Conservation (phyloP, 768 basidiomycete genomes). For the Trametes maxima region DNA sequence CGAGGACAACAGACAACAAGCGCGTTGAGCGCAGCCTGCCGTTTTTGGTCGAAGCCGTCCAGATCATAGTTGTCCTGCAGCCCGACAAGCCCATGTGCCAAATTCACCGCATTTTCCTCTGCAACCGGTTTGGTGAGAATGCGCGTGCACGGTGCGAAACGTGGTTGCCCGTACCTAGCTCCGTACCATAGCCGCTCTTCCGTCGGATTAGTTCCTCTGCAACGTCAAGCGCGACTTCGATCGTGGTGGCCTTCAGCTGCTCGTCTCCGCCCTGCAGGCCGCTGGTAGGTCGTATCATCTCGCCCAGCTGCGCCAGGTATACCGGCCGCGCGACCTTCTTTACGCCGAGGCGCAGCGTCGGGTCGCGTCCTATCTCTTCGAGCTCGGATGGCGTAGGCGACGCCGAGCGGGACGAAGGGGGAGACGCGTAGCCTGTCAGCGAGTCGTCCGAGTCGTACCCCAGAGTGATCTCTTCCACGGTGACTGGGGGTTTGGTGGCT, state of each 20-base stretch:
- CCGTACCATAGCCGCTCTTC: constrained; percentile 84
- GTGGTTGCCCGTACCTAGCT: constrained; percentile 66
- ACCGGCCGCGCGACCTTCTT: constrained; percentile 83
- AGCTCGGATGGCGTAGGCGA: constrained; percentile 85
- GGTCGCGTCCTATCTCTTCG: constrained; percentile 83
- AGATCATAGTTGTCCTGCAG: constrained; percentile 88
- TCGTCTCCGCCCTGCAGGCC: constrained; percentile 53
- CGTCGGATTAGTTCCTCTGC: constrained; percentile 85
- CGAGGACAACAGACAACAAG: constrained; percentile 79
- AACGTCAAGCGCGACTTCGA: constrained; percentile 78
- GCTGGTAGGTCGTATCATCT: constrained; percentile 68
- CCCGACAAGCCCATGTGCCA: constrained; percentile 70
- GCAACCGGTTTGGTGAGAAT: background rate
- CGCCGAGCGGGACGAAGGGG: constrained; percentile 65
- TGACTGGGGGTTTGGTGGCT: constrained; percentile 26
- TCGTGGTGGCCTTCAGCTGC: constrained; percentile 67
- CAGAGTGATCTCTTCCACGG: constrained; percentile 21
- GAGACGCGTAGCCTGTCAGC: constrained; percentile 73
- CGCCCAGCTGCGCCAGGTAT: constrained; percentile 84
- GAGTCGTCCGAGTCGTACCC: constrained; percentile 83
- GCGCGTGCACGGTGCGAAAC: background rate
- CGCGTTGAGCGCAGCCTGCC: constrained; percentile 78
- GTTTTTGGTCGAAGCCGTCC: constrained; percentile 70
- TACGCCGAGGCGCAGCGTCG: constrained; percentile 68
- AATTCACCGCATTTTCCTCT: constrained; percentile 92